Evolutionary conservation across 192 early-diverging fungal genomes (phyloP).

Genomic region (Dispira parvispora): DNA sequence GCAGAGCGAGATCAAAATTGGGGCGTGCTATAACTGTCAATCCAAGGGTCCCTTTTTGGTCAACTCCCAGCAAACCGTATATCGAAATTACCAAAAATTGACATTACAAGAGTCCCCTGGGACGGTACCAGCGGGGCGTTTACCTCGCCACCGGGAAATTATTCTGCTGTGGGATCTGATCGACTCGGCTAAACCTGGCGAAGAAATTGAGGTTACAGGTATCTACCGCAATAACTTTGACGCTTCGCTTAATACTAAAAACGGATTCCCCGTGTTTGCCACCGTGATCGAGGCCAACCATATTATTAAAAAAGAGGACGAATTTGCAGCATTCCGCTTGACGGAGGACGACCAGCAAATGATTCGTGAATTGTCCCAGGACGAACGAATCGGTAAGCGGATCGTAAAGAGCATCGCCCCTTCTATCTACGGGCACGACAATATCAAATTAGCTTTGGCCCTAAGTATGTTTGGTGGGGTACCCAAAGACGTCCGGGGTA

Average conservation of each 20-base stretch:
- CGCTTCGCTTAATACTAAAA: slow-evolving; percentile 63
- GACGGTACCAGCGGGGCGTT: slow-evolving; percentile 81
- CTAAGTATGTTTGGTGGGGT: slow-evolving; percentile 93
- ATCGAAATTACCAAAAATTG: slow-evolving; percentile 92
- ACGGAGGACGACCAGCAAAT: slow-evolving; percentile 80
- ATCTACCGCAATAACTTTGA: slow-evolving; percentile 94
- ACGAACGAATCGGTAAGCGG: slow-evolving; percentile 62
- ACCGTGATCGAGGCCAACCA: slow-evolving; percentile 96
- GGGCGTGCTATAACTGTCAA: slow-evolving; percentile 75
- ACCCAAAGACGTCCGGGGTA: slow-evolving; percentile 82
- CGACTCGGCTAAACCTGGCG: slow-evolving; percentile 87
- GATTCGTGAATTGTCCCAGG: slow-evolving; percentile 56
- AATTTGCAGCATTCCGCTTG: slow-evolving; percentile 68
- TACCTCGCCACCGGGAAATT: slow-evolving; percentile 87
- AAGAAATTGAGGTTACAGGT: slow-evolving; percentile 90
- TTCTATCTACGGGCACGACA: slow-evolving; percentile 97
- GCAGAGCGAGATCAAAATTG: slow-evolving; percentile 65
- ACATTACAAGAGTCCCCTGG: slow-evolving; percentile 94
- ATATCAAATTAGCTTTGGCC: slow-evolving; percentile 88
- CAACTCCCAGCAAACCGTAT: slow-evolving; percentile 90
- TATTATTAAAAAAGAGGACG: slow-evolving; percentile 74
- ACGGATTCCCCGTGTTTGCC: slow-evolving; percentile 93
- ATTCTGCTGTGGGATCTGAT: slow-evolving; percentile 93
- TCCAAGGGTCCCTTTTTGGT: slow-evolving; percentile 79
- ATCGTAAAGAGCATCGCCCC: slow-evolving; percentile 91